Conservation (phyloP, 2,329 filamentous ascomycete species). For the Esteya vermicola region DNA sequence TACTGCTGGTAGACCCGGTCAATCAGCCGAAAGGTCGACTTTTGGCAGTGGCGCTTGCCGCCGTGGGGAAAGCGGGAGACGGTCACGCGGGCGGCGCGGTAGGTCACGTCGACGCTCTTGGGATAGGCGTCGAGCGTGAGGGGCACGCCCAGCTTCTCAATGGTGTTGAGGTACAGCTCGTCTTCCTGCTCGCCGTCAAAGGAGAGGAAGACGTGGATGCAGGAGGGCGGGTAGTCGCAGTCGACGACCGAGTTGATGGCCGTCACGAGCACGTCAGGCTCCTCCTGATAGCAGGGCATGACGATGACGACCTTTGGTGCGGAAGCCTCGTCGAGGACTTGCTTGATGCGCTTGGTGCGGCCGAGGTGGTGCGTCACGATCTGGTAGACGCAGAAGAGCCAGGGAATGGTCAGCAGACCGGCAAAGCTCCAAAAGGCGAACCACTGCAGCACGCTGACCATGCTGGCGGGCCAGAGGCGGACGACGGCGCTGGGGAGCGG, state of each 20-base stretch:
- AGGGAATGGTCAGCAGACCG: slow-evolving; percentile 70
- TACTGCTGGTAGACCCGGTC: slow-evolving; percentile 86
- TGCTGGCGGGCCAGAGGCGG: slow-evolving; percentile 51
- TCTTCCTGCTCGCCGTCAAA: slow-evolving; percentile 87
- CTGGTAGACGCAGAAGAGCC: slow-evolving; percentile 87
- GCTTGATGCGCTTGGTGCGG: slow-evolving; percentile 66
- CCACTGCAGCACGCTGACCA: slow-evolving; percentile 71
- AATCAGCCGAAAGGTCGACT: slow-evolving; percentile 82
- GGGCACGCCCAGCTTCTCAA: slow-evolving; percentile 72
- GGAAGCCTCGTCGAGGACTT: slow-evolving; percentile 67
- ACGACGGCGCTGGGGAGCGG: slow-evolving; percentile 64
- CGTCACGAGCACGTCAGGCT: slow-evolving; percentile 67
- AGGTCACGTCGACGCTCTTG: slow-evolving; percentile 78
- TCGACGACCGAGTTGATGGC: slow-evolving; percentile 86
- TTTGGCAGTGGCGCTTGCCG: slow-evolving; percentile 88
- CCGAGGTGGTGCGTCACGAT: slow-evolving; percentile 79
- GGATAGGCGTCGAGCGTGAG: slow-evolving; percentile 66
- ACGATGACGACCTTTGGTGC: slow-evolving; percentile 92
- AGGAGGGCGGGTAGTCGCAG: slow-evolving; percentile 83
- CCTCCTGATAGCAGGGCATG: slow-evolving; percentile 94
- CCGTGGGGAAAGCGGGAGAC: slow-evolving; percentile 87
- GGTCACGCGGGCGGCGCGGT: slow-evolving; percentile 71
- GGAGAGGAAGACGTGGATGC: slow-evolving; percentile 87
- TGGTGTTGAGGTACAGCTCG: slow-evolving; percentile 75
- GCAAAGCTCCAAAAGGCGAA: slow-evolving; percentile 94